Conservation (phyloP, 1,284 basidiomycete genomes). For the Tilletia indica region DNA sequence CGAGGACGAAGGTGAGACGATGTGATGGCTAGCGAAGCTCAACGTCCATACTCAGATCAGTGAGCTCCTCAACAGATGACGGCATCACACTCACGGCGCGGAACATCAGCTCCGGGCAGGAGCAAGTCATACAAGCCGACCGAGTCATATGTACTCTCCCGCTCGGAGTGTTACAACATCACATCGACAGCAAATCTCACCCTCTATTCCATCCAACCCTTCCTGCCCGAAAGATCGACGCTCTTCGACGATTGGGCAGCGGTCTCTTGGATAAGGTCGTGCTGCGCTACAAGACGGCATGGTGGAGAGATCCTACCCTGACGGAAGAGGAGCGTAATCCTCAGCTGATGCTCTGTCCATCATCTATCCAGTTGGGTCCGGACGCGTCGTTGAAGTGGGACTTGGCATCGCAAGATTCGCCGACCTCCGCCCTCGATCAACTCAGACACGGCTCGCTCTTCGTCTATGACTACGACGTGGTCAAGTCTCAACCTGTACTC, state of each 20-base stretch:
- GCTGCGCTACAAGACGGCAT: conserved; percentile 16
- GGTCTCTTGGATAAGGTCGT: conserved; percentile 23
- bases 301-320: conserved; percentile 10
- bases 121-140: not conserved
- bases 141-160: conserved; percentile 20
- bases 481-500: conserved; percentile 13
- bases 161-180: conserved; percentile 18
- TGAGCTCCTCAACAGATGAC: not conserved
- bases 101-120: not conserved
- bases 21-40: not conserved
- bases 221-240: not conserved
- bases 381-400: not conserved
- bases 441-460: not conserved
- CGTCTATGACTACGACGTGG: conserved; percentile 16
- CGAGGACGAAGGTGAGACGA: not conserved
- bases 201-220: conserved; percentile 12
- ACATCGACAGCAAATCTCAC: not conserved
- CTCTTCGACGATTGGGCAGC: conserved; percentile 20
- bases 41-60: no score
- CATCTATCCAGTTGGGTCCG: not conserved
- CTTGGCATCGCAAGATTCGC: not conserved
- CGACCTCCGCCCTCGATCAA: not conserved
- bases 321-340: not conserved
- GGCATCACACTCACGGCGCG: not conserved
- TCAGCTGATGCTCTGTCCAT: conserved; percentile 8